Evolutionary conservation across 805 yeast species (phyloP).

Genomic region (Pichia nanzhaoensis): DNA sequence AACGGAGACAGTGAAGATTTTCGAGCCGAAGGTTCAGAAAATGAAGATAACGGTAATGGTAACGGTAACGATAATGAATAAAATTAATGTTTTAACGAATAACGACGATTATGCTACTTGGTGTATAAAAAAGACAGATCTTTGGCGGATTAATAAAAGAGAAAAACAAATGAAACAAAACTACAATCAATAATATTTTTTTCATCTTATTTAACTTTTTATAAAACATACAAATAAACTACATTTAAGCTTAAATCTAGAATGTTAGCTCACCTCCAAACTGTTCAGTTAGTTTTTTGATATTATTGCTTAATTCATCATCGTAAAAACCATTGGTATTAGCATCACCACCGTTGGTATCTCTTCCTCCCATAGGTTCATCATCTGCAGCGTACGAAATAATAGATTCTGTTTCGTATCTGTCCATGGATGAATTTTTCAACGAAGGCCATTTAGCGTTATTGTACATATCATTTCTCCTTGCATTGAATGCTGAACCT

Average conservation of each 20-base stretch:
- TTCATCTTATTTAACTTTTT: not conserved
- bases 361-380: not conserved
- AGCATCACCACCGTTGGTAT: too few species aligned
- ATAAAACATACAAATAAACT: too few species aligned
- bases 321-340: too few species aligned
- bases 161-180: too few species aligned
- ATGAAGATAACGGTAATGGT: too few species aligned
- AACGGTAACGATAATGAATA: conserved; percentile 2
- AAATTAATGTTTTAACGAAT: not conserved
- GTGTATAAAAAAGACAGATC: too few species aligned
- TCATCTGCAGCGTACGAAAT: conserved; percentile 22
- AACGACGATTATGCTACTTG: not conserved
- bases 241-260: not conserved
- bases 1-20: conserved; percentile 40
- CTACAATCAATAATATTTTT: too few species aligned
- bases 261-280: conserved; percentile 32
- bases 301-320: conserved; percentile 11
- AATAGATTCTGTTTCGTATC: not conserved
- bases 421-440: conserved; percentile 8
- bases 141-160: too few species aligned
- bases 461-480: conserved; percentile 8
- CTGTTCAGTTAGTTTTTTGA: conserved; percentile 33
- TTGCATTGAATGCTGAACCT: conserved; percentile 16
- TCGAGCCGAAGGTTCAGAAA: conserved; percentile 23
- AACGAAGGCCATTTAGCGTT: conserved; percentile 20